Evolutionary conservation across 768 basidiomycete genomes (phyloP), one percentile per base, ranked within the genome.

Genomic region (Austroboletus festivus): DNA sequence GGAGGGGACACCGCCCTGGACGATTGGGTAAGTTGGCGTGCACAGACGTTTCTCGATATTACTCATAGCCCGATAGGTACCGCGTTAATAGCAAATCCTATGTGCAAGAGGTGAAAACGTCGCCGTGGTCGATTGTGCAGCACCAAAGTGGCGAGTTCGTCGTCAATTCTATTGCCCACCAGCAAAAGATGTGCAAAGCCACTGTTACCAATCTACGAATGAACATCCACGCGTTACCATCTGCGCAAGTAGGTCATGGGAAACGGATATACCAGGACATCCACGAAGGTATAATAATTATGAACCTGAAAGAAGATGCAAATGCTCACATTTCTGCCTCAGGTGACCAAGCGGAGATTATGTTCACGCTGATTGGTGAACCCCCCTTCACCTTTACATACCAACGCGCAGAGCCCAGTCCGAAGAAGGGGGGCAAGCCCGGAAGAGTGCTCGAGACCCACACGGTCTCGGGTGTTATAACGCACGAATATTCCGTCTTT

Each of bases 371-470:
- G 45, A 75, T 85, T 26, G 96, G 96, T 38, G 87, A 90, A 63
- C 87, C 96, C 16, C 96, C 96, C 0, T 99, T 97, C 71, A 86
- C 93, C 1, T 97, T 99, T 70, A 93, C 93, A 0, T 94, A 94
- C 68, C 89, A 93, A 65, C 81, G 91, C 40, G 78, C 89, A 2
- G 90, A 91, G 67, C 76, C 82, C 18, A 77, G 74, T 42, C 65
- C 72, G 4, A 82, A 78, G 70, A 88, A 87, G 63, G 84, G 85
- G 24, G 78, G 79, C 42, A 83, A 79, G 55, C 73, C 80, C 35
- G 82, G 82, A 44, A 89, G 86, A 61, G 82, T 93, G n/a, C 75
- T 94, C 7, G 92, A 94, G 68, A 90, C 90, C 16, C 92, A 94
- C 60, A 94, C 92, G 0, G 89, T 93, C 18, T 89, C 89, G 15